phyloP scores from a whole-genome alignment of 2,329 filamentous ascomycete genomes.

The Fusarium oxysporum region DNA sequence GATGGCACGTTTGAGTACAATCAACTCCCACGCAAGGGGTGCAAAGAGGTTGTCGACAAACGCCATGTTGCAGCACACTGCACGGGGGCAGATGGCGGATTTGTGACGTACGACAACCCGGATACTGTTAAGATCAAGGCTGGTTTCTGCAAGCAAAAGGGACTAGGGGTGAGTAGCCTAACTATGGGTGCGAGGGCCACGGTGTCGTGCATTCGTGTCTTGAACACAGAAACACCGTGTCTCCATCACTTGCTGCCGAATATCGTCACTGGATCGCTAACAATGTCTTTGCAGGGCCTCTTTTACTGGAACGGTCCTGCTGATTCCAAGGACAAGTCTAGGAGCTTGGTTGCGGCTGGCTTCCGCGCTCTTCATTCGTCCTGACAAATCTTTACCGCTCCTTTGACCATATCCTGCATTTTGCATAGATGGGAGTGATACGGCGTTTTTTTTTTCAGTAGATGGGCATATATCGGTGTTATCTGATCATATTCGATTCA shows the following conservation, averaged over 20 bases:
- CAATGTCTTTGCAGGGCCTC: constrained; percentile 65
- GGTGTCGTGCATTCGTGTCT: constrained; percentile 27
- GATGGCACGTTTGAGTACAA: constrained; percentile 80
- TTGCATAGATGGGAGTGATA: constrained; percentile 28
- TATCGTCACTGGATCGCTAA: constrained; percentile 34
- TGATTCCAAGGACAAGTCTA: constrained; percentile 69
- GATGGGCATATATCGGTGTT: constrained; percentile 36
- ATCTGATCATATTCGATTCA: background rate
- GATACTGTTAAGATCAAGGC: constrained; percentile 82
- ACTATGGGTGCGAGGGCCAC: constrained; percentile 7
- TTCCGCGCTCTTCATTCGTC: constrained; percentile 66
- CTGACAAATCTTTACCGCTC: constrained; percentile 31
- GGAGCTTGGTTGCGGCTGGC: constrained; percentile 69
- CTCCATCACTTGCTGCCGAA: constrained; percentile 11
- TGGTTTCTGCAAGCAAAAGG: constrained; percentile 76
- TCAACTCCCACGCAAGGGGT: constrained; percentile 70
- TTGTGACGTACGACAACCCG: constrained; percentile 83
- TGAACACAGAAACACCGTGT: constrained; percentile 22
- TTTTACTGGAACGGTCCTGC: constrained; percentile 87
- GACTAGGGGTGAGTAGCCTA: constrained; percentile 67
- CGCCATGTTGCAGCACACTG: constrained; percentile 77
- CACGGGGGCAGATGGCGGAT: constrained; percentile 78
- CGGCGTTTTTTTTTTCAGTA: constrained; percentile 33
- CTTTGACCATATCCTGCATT: constrained; percentile 23
- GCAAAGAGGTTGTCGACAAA: constrained; percentile 76